Evolutionary conservation across 768 basidiomycete genomes (phyloP).

Genomic region (Paxillus rubicundulus): DNA sequence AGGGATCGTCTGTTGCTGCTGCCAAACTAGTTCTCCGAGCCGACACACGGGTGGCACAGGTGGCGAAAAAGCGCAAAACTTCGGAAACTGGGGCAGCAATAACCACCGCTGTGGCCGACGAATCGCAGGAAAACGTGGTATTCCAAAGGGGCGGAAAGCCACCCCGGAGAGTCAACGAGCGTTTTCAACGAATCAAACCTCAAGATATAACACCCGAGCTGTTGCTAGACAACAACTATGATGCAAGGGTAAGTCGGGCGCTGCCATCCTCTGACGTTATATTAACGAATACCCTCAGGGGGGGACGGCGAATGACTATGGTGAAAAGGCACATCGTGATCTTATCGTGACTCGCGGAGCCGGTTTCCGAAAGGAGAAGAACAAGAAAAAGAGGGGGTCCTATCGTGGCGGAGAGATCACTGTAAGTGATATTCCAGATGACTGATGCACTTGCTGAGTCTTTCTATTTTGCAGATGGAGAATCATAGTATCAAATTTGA

Average conservation of each 20-base stretch:
- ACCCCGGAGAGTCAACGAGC: constrained; percentile 48
- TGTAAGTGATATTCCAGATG: constrained; percentile 42
- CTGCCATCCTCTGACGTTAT: constrained; percentile 1
- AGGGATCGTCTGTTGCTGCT: background rate
- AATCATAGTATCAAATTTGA: constrained; percentile 88
- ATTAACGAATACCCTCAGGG: constrained; percentile 39
- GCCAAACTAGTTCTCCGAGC: background rate
- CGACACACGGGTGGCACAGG: constrained; percentile 21
- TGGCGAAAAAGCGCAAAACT: constrained; percentile 61
- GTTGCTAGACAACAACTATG: constrained; percentile 72
- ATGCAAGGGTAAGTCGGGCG: constrained; percentile 59
- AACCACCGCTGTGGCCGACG: constrained; percentile 40
- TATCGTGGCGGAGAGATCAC: constrained; percentile 96
- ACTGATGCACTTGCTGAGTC: background rate
- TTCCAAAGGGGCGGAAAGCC: constrained; percentile 14
- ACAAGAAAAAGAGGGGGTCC: constrained; percentile 97
- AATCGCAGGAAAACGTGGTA: background rate
- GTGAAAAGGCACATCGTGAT: constrained; percentile 79
- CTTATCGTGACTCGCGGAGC: constrained; percentile 91
- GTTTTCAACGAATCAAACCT: constrained; percentile 79
- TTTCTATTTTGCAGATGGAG: constrained; percentile 50
- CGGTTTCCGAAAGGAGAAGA: constrained; percentile 98
- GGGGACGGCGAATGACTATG: constrained; percentile 77
- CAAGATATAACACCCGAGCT: constrained; percentile 46
- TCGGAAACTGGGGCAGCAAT: constrained; percentile 50